Evolutionary conservation across 2,329 filamentous ascomycete species (phyloP), one percentile per base, ranked within the genome.

Genomic region (Epichloe hybrida): DNA sequence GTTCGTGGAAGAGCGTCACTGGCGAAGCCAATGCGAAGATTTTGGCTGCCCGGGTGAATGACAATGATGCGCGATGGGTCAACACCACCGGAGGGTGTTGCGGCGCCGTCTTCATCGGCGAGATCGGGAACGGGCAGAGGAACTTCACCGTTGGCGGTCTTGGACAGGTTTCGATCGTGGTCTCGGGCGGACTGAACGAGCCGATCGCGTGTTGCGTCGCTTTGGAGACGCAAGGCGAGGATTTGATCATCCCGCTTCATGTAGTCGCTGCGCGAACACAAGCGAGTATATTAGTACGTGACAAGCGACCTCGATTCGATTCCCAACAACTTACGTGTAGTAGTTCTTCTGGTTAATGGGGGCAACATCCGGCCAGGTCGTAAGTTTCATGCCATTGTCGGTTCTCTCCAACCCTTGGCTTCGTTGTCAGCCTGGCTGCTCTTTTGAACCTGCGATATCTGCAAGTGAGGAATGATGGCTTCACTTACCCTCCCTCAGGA

Each of bases 301-400:
- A 6, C 47, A 11, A 31, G 27, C 27, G 27, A 27, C 31, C 15
- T 36, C 36, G 21, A 7, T 20, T 34, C 13, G 9, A 34, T 40
- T 11, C 7, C 8, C 3, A 31, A 6, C 15, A 8, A 17, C 82
- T 54, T 76, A 93, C 88, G 90, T 95, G 67, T 96, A 96, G 69
- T 98, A 98, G 68, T 98, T 98, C 73, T 98, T 98, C 68, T 98
- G 93, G 66, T 98, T 98, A 69, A 98, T 98, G 61, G 93, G 88
- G 42, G 80, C 77, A 52, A 95, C 83, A 63, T 93, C 85, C 9
- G 93, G 91, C 91, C 93, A 98, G 66, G 79, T 94, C 46, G 89
- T 87, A 64, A 93, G 80, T 64, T 90, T 93, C 84, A 98, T 91
- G 70, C 91, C 90, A 79, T 98, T 98, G 74, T 98, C 93, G 54